Evolutionary conservation across 306 rosid species (phyloP).

Genomic region (Hippophae gyantsensis): DNA sequence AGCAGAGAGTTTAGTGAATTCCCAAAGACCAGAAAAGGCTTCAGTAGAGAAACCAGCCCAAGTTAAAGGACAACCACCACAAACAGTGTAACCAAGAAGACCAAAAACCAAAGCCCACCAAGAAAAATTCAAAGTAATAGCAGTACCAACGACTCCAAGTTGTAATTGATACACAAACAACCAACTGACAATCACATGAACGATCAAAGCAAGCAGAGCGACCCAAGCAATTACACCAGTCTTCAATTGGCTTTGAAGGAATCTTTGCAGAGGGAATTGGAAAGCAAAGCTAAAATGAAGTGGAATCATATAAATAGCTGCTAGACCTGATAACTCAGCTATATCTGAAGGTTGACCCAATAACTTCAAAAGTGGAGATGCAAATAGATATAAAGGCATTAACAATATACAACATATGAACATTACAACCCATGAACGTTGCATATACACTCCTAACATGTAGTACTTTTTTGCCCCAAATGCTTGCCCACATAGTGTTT

Average conservation of each 20-base stretch:
- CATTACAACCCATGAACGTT: constrained; percentile 67
- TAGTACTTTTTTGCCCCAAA: constrained; percentile 56
- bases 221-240: constrained; percentile 35
- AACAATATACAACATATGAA: constrained; percentile 39
- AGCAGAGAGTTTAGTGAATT: constrained; percentile 53
- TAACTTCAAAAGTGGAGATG: constrained; percentile 39
- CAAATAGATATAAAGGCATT: constrained; percentile 38
- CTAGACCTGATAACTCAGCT: constrained; percentile 40
- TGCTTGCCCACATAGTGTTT: constrained; percentile 75
- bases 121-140: constrained; percentile 39
- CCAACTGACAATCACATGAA: constrained; percentile 47
- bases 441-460: constrained; percentile 76
- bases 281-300: constrained; percentile 51
- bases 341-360: constrained; percentile 53
- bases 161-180: constrained; percentile 36
- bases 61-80: constrained; percentile 55
- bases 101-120: constrained; percentile 50
- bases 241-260: constrained; percentile 51
- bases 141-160: constrained; percentile 41
- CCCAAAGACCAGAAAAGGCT: constrained; percentile 67
- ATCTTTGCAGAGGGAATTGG: constrained; percentile 53
- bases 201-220: constrained; percentile 26
- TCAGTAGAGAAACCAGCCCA: constrained; percentile 66
- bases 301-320: constrained; percentile 38
- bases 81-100: constrained; percentile 29